phyloP scores from a whole-genome alignment of 164 flowering plant species.

The Taxillus chinensis region DNA sequence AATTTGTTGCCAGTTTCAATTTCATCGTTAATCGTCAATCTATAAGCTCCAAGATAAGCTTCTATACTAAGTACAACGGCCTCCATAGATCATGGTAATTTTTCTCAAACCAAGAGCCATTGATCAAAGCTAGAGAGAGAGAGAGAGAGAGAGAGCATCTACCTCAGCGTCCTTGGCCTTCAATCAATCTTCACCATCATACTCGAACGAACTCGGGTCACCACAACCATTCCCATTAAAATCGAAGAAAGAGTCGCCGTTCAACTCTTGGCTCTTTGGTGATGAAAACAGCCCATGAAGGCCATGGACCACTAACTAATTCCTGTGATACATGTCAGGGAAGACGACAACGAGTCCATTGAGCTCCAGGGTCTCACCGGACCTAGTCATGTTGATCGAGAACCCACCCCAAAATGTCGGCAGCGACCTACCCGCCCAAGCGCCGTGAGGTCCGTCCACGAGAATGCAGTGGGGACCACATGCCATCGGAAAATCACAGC shows the following conservation, averaged over 20 bases:
- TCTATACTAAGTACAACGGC: no score
- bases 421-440: slow-evolving; percentile 6
- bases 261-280: background rate
- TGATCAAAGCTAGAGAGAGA: no score
- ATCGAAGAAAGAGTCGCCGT: slow-evolving; percentile 4
- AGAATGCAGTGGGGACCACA: slow-evolving; percentile 6
- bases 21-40: no score
- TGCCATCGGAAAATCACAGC: slow-evolving; percentile 11
- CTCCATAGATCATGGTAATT: no score
- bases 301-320: slow-evolving; percentile 16
- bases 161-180: no score
- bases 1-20: no score
- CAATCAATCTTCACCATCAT: slow-evolving; percentile 6
- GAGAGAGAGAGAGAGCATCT: background rate
- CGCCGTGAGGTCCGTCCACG: slow-evolving; percentile 11
- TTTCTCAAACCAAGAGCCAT: no score
- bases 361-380: slow-evolving; percentile 13
- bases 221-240: background rate
- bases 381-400: slow-evolving; percentile 9
- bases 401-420: slow-evolving; percentile 11
- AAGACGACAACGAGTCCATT: slow-evolving; percentile 14
- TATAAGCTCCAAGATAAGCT: no score
- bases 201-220: slow-evolving; percentile 2
- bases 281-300: background rate
- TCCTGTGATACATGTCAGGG: slow-evolving; percentile 5